Evolutionary conservation across 495 filamentous ascomycete species (phyloP).

Genomic region (Pyronema omphalodes): DNA sequence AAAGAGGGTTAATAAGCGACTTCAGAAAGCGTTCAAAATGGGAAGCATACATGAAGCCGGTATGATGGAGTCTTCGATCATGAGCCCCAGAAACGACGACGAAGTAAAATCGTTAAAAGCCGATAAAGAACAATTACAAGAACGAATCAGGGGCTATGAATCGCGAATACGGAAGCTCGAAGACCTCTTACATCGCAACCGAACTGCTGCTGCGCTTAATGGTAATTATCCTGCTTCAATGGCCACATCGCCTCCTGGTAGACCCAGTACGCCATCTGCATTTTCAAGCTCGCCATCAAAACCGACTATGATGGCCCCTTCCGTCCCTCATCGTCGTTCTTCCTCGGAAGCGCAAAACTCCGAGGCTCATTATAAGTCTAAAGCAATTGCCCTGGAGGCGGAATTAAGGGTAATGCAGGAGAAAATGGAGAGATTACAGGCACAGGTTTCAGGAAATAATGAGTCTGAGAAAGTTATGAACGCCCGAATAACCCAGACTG

Average conservation of each 20-base stretch:
- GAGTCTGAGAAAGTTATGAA: conserved; percentile 48
- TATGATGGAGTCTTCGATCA: conserved; percentile 57
- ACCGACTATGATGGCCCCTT: conserved; percentile 12
- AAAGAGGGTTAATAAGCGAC: conserved; percentile 51
- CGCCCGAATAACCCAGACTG: conserved; percentile 36
- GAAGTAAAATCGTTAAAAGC: conserved; percentile 47
- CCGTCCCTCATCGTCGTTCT: background rate
- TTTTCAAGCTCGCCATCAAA: no score
- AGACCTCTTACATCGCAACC: conserved; percentile 62
- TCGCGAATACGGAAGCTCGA: conserved; percentile 83
- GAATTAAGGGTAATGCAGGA: conserved; percentile 55
- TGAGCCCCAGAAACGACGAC: conserved; percentile 69
- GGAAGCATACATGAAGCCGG: conserved; percentile 80
- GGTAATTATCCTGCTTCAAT: background rate
- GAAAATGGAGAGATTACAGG: conserved; percentile 34
- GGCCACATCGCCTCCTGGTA: conserved; percentile 32
- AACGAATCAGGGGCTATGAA: conserved; percentile 71
- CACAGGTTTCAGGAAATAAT: conserved; percentile 36
- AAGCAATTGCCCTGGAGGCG: conserved; percentile 58
- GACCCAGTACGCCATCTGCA: conserved; percentile 44
- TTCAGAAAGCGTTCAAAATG: conserved; percentile 75
- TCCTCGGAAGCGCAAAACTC: conserved; percentile 27
- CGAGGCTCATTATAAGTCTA: conserved; percentile 27
- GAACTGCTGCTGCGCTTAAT: background rate
- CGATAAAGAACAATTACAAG: conserved; percentile 58